phyloP scores from a whole-genome alignment of 208 protist genomes.

The Trypanosoma conorhini region DNA sequence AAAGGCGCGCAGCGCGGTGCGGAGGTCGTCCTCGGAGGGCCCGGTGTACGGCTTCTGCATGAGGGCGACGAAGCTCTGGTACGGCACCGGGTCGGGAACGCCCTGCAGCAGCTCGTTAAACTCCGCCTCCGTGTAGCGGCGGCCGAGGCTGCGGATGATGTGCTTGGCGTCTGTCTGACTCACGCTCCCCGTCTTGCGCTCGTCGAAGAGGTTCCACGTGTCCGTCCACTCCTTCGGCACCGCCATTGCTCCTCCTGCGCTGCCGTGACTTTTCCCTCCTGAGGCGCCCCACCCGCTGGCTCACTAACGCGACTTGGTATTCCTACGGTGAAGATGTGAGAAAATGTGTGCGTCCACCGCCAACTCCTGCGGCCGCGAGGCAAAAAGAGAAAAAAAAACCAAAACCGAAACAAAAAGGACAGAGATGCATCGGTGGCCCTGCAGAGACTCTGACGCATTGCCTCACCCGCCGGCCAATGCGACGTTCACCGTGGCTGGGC shows the following conservation, averaged over 20 bases:
- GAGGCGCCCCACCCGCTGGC: not conserved
- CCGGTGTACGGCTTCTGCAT: conserved; percentile 90
- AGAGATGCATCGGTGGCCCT: not conserved
- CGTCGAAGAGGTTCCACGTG: conserved; percentile 91
- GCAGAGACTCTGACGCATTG: too few species aligned
- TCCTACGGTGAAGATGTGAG: not conserved
- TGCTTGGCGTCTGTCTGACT: conserved; percentile 84
- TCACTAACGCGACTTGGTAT: not conserved
- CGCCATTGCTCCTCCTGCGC: conserved; percentile 10
- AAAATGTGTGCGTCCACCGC: not conserved
- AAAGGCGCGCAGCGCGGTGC: conserved; percentile 82
- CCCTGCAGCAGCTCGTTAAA: conserved; percentile 71
- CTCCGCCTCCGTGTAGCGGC: conserved; percentile 89
- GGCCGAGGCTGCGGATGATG: conserved; percentile 86
- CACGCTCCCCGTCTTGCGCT: conserved; percentile 67
- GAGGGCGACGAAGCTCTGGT: conserved; percentile 69
- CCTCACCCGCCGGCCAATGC: too few species aligned
- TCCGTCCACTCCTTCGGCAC: conserved; percentile 81
- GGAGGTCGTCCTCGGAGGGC: conserved; percentile 85
- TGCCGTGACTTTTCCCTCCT: not conserved
- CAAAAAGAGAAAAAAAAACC: conserved; percentile 4
- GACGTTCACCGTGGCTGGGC: not conserved
- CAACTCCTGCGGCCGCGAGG: conserved; percentile 3
- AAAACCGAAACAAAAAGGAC: not conserved
- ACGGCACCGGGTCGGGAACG: conserved; percentile 64